Base-by-base conservation (phyloP, 176 grass and related monocot genomes). In the Triticum dicoccoides region DNA sequence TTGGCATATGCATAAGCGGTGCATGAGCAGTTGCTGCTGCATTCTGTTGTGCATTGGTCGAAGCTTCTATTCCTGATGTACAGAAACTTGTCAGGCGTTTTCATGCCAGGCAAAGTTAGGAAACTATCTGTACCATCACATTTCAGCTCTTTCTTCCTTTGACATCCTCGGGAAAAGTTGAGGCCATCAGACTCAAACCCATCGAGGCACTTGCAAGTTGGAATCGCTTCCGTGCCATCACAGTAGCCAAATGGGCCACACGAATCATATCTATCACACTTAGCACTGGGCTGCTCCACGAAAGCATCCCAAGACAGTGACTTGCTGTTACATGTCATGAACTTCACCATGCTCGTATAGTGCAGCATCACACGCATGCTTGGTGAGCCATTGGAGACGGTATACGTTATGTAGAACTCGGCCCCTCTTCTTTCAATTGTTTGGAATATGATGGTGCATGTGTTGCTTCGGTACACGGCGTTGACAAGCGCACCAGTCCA, bases 11-110 rank as follows among this genome's bases (percentile, higher is more conserved):
- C 87, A 63, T 96, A 93, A 1, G 82, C 93, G 18, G 54, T 45
- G 29, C 91, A 95, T 0, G 86, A 92, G 78, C 93, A 95, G 64
- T 85, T 82, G 4, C 13, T 10, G 18, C 65, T 82, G 49, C 91
- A 95, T 59, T 88, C 69, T 61, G 52, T 81, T 13, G 61, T 24
- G 30, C 73, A 90, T 45, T 80, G 25, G 23, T 89, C 67, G 0
- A 82, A 67, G 70, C 70, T 87, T 87, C 34, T 67, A 17, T 87
- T 82, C 58, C 61, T 29, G 11, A 87, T 2, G 3, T 82, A 41
- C 69, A 82, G 25, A 5, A 82, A 87, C 69, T 87, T 82, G 33
- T 82, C 42, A 45, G 42, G 42, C 79, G 23, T 42, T 42, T 56
- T 87, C 70, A 74, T 87, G 2, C 11, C n/a, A 21, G 30, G 32